Conservation (phyloP, 495 filamentous ascomycete species). For the Tuber indicum region DNA sequence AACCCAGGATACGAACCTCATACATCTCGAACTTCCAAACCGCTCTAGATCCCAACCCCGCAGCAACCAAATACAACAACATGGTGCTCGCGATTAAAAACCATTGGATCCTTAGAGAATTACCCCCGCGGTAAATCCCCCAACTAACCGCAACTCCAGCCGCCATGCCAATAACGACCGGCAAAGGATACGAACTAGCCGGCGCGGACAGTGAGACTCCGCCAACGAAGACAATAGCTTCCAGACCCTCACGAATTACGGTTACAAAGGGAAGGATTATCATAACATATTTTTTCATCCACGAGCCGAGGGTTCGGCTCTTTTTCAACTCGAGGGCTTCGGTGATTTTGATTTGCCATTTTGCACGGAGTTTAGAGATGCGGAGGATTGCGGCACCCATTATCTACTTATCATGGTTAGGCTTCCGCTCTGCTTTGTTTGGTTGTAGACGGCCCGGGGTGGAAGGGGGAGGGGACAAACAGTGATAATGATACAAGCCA, state of each 20-base stretch:
- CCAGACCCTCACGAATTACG: conserved; percentile 61
- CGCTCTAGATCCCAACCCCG: conserved; percentile 60
- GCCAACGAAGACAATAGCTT: conserved; percentile 65
- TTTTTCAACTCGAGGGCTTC: conserved; percentile 51
- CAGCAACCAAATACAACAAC: conserved; percentile 65
- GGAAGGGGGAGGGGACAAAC: conserved; percentile 3
- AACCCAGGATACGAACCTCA: conserved; percentile 16
- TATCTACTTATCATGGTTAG: conserved; percentile 37
- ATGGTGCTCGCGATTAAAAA: conserved; percentile 64
- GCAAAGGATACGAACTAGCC: conserved; percentile 58
- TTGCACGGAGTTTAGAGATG: conserved; percentile 62
- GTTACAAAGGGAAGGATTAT: conserved; percentile 68
- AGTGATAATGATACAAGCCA: conserved; percentile 61
- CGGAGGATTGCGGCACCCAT: conserved; percentile 69
- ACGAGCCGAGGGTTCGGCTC: conserved; percentile 47
- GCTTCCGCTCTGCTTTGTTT: background rate
- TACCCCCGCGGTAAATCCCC: conserved; percentile 61
- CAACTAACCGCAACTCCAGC: conserved; percentile 55
- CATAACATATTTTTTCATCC: conserved; percentile 59
- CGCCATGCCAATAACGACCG: conserved; percentile 54
- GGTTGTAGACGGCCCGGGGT: background rate
- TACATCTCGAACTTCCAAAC: conserved; percentile 58
- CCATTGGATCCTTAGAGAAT: conserved; percentile 54
- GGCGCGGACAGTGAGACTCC: conserved; percentile 59
- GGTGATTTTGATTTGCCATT: conserved; percentile 62